Percentiles rank a stretch among this genome's conserved stretches.
These are phyloP conservation scores for Dissophora ornata DNA, from an alignment of 192 early-diverging fungal species.

Conservation along the genomic window DNA sequence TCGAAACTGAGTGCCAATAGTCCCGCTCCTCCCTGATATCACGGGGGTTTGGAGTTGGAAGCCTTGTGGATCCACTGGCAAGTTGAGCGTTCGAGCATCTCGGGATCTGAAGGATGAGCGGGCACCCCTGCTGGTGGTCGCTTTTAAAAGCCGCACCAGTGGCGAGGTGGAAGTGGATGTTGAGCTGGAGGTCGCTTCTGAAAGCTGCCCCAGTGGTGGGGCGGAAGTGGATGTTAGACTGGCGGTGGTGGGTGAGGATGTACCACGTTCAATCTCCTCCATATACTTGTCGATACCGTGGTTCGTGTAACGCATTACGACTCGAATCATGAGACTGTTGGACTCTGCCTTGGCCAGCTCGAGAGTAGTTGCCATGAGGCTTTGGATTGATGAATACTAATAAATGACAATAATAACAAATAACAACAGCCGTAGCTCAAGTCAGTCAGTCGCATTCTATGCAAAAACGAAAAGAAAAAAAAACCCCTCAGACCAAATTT, in stretches of 20 bases:
- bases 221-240: not conserved
- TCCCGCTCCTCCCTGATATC: conserved; percentile 8
- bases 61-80: too few species aligned
- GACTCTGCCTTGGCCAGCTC: conserved; percentile 69
- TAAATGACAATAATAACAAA: too few species aligned
- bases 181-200: not conserved
- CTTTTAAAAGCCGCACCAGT: not conserved
- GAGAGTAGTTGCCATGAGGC: conserved; percentile 72
- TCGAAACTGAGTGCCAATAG: not conserved
- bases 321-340: conserved; percentile 69
- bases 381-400: conserved; percentile 62
- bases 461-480: too few species aligned
- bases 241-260: not conserved
- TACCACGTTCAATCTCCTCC: not conserved
- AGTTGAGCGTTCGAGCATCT: too few species aligned
- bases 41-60: not conserved
- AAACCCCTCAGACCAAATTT: too few species aligned
- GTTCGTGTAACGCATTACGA: conserved; percentile 6
- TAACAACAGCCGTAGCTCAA: too few species aligned
- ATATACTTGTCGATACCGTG: conserved; percentile 1
- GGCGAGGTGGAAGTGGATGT: not conserved
- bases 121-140: not conserved
- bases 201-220: not conserved
- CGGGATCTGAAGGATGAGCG: too few species aligned
- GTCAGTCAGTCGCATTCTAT: too few species aligned